Conservation (phyloP, 768 basidiomycete genomes). For the Psilocybe azurescens region DNA sequence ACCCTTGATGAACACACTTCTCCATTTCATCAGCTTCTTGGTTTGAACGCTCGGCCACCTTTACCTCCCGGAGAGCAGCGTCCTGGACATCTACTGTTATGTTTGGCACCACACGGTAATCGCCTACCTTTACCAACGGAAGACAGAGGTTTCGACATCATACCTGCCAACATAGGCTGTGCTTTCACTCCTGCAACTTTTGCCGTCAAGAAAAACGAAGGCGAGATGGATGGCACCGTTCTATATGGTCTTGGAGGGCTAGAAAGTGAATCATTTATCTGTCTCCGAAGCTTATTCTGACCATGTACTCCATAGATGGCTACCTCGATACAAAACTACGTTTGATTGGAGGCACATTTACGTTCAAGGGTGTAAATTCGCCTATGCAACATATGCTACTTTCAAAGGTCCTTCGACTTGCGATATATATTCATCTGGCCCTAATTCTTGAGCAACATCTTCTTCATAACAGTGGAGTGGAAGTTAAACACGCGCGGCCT, state of each 20-base stretch:
- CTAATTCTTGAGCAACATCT: conserved; percentile 66
- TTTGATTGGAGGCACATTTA: conserved; percentile 69
- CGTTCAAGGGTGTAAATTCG: conserved; percentile 51
- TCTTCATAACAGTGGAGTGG: conserved; percentile 54
- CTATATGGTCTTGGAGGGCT: conserved; percentile 58
- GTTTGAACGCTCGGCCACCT: conserved; percentile 28
- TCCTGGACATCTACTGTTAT: conserved; percentile 56
- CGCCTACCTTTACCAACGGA: conserved; percentile 34
- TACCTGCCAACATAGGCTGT: conserved; percentile 47
- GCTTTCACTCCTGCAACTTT: conserved; percentile 47
- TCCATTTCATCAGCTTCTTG: conserved; percentile 27
- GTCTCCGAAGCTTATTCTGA: neutral
- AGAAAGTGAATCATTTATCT: conserved; percentile 44
- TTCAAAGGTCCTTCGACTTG: conserved; percentile 52
- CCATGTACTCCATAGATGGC: conserved; percentile 16
- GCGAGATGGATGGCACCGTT: conserved; percentile 35
- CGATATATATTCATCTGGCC: conserved; percentile 60
- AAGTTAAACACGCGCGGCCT: conserved; percentile 45
- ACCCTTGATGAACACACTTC: conserved; percentile 20
- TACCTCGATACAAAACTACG: conserved; percentile 22
- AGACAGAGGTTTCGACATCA: conserved; percentile 45
- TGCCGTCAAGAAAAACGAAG: conserved; percentile 38
- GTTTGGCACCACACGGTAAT: conserved; percentile 46
- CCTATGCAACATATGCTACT: conserved; percentile 48
- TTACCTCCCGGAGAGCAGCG: conserved; percentile 30